Conservation (phyloP, 306 rosid species). For the Ceratonia siliqua region DNA sequence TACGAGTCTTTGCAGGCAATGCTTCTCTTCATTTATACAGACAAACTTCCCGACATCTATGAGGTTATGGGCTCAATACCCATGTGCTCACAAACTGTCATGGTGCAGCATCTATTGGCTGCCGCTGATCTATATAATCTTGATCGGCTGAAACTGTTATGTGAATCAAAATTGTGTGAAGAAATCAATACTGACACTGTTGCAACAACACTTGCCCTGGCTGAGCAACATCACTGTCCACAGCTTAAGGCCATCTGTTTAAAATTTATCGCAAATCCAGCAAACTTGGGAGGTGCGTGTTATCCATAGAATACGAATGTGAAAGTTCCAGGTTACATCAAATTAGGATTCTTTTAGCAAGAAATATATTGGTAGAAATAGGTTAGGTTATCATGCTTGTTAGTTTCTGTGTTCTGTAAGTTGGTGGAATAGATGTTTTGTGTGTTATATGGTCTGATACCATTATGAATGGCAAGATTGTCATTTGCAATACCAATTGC, state of each 20-base stretch:
- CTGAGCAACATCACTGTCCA: conserved; percentile 79
- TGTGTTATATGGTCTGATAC: conserved; percentile 22
- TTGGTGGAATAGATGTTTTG: conserved; percentile 3
- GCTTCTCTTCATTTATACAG: conserved; percentile 72
- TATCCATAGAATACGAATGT: conserved; percentile 36
- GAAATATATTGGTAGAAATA: not conserved
- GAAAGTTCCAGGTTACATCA: conserved; percentile 36
- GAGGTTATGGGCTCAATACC: conserved; percentile 61
- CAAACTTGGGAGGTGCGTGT: conserved; percentile 82
- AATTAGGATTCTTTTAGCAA: conserved; percentile 24
- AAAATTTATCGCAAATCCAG: conserved; percentile 67
- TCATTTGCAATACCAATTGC: not conserved
- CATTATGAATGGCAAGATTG: not conserved
- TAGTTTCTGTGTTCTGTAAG: not conserved
- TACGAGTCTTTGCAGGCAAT: conserved; percentile 56
- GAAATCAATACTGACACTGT: conserved; percentile 68
- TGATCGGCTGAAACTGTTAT: conserved; percentile 68
- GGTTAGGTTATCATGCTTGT: not conserved
- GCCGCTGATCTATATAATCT: conserved; percentile 79
- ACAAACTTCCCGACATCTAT: conserved; percentile 57
- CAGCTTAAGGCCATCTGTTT: conserved; percentile 77
- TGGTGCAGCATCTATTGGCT: conserved; percentile 85
- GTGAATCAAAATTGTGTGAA: conserved; percentile 73
- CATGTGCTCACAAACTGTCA: conserved; percentile 61
- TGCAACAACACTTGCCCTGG: conserved; percentile 75